A percentile compares a stretch with the other conserved stretches of the same genome.
Conservation (phyloP, 257 asterid species). For the Rubia yunnanensis region DNA sequence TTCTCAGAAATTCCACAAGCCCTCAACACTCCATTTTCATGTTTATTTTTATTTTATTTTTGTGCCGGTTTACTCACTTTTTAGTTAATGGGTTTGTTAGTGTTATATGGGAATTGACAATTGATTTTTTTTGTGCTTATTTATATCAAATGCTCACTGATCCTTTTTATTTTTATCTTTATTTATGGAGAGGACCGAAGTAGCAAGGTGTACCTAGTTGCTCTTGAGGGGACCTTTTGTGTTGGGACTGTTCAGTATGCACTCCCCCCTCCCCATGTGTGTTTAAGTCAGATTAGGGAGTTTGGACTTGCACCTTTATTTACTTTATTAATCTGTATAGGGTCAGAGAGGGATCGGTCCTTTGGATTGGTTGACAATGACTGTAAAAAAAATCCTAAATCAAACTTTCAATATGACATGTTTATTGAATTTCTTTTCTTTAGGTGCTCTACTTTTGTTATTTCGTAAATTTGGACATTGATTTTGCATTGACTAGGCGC, state of each 20-base stretch:
- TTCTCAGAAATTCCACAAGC: constrained; percentile 57
- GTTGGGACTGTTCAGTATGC: neutral
- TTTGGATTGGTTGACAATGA: neutral
- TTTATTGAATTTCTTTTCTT: neutral
- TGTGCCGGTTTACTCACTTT: neutral
- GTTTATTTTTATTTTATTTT: neutral
- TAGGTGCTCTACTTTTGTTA: constrained; percentile 91
- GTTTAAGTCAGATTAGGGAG: neutral
- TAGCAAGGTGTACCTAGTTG: neutral
- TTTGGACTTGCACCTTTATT: neutral
- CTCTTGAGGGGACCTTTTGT: neutral
- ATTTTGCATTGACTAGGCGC: too few relatives aligned
- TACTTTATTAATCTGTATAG: too few relatives aligned
- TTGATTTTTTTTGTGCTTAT: too few relatives aligned
- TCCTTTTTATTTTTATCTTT: too few relatives aligned
- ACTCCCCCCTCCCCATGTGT: neutral
- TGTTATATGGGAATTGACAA: too few relatives aligned
- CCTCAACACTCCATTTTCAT: constrained; percentile 1
- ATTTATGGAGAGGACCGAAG: neutral
- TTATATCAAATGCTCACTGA: too few relatives aligned
- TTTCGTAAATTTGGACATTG: too few relatives aligned
- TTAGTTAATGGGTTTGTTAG: neutral
- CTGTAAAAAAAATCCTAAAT: too few relatives aligned
- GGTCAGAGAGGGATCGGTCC: too few relatives aligned
- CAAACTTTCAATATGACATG: neutral